These are phyloP conservation scores for Botryotinia globosa DNA, from an alignment of 2,329 filamentous ascomycete species.

Conservation along the genomic window DNA sequence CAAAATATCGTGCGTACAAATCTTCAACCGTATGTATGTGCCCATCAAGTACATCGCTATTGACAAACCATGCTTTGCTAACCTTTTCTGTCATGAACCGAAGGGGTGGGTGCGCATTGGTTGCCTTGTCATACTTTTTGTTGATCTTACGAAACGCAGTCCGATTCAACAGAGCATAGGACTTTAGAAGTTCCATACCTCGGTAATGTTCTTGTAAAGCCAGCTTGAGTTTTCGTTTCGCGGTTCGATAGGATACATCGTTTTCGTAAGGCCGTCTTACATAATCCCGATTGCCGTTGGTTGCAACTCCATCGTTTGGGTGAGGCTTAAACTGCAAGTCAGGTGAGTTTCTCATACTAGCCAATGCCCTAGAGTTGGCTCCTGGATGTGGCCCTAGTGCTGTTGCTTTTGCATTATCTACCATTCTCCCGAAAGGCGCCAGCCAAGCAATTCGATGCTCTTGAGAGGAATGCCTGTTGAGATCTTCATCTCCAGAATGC, in stretches of 20 bases:
- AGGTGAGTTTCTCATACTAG: constrained; percentile 45
- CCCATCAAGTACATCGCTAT: constrained; percentile 78
- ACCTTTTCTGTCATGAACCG: constrained; percentile 91
- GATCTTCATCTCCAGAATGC: constrained; percentile 25
- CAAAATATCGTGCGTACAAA: constrained; percentile 91
- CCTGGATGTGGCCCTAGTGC: constrained; percentile 50
- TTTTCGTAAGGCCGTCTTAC: constrained; percentile 48
- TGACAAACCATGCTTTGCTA: constrained; percentile 85
- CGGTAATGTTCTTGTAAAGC: constrained; percentile 93
- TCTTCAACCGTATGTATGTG: constrained; percentile 83
- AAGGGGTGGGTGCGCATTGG: constrained; percentile 71
- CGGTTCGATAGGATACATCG: constrained; percentile 77
- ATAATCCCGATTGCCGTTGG: constrained; percentile 47
- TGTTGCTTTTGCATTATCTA: constrained; percentile 44
- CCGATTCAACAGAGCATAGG: constrained; percentile 83
- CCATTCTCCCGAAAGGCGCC: constrained; percentile 45
- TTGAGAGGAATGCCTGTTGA: constrained; percentile 26
- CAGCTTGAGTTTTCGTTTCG: constrained; percentile 87
- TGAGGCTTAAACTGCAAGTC: constrained; percentile 44
- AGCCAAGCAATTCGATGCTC: constrained; percentile 45
- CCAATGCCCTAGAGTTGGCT: constrained; percentile 58
- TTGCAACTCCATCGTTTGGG: constrained; percentile 27
- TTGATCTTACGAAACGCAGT: constrained; percentile 97
- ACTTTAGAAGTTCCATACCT: constrained; percentile 85
- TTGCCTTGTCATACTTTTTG: constrained; percentile 96